A percentile compares a stretch with the other conserved stretches of the same genome.
These are phyloP conservation scores for Fomitopsis schrenkii DNA, from an alignment of 1,284 basidiomycete genomes.

Conservation along the genomic window DNA sequence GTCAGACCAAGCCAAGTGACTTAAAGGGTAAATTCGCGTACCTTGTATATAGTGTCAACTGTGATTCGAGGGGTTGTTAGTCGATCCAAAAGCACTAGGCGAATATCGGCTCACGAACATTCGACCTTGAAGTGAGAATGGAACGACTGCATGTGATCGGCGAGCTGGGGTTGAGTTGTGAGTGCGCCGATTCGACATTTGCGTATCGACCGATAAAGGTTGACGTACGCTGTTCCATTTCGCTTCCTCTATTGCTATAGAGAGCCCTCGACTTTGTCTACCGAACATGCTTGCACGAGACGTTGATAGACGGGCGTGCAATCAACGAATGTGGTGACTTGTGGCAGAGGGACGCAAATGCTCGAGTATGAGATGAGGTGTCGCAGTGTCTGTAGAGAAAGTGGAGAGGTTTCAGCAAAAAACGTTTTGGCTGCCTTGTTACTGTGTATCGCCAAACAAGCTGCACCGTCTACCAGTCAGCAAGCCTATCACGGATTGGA, in stretches of 20 bases:
- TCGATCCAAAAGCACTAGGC: neutral
- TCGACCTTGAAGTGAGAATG: slow-evolving; percentile 29
- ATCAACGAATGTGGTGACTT: neutral
- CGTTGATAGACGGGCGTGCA: too few species aligned
- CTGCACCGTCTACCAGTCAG: neutral
- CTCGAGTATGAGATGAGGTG: too few species aligned
- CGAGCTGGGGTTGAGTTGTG: slow-evolving; percentile 14
- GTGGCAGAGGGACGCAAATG: neutral
- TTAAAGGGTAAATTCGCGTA: slow-evolving; percentile 3
- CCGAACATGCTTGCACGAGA: neutral
- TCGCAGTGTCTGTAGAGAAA: too few species aligned
- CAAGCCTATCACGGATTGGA: neutral
- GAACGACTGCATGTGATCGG: slow-evolving; percentile 23
- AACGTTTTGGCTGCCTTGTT: too few species aligned
- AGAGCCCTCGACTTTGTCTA: neutral
- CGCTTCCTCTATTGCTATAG: slow-evolving; percentile 8
- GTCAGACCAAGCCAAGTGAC: neutral
- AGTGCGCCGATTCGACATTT: neutral
- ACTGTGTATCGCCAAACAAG: too few species aligned
- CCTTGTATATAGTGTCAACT: slow-evolving; percentile 26
- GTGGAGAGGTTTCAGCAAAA: too few species aligned
- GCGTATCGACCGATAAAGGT: neutral
- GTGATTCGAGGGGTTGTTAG: neutral
- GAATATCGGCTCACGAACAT: slow-evolving; percentile 18
- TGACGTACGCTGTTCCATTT: slow-evolving; percentile 14